Percentiles rank a stretch among this genome's conserved stretches.
phyloP scores from a whole-genome alignment of 371 early-diverging fungal species.

The Actinomortierella wolfii region DNA sequence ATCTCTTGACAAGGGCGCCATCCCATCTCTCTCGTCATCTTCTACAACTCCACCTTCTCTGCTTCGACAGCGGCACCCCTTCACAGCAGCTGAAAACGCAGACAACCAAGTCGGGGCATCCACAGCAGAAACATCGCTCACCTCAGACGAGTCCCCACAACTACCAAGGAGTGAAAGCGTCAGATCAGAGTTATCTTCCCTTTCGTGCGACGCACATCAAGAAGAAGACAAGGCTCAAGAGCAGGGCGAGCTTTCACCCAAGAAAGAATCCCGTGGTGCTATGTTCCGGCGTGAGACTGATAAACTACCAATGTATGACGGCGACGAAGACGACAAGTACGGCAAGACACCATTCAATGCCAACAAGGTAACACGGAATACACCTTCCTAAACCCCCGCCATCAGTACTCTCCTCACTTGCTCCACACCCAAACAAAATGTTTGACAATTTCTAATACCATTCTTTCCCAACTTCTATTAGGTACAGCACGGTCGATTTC shows the following conservation, averaged over 20 bases:
- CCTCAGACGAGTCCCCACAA: not conserved
- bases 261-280: too few species aligned
- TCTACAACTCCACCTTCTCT: not conserved
- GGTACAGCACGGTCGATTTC: conserved; percentile 4
- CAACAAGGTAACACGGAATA: conserved; percentile 7
- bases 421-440: not conserved
- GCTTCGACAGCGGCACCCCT: not conserved
- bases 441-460: not conserved
- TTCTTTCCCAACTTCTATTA: not conserved
- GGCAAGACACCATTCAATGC: conserved; percentile 19
- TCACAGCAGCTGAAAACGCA: not conserved
- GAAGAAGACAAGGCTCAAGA: conserved; percentile 1
- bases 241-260: conserved; percentile 12
- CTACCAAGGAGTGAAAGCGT: not conserved
- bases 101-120: too few species aligned
- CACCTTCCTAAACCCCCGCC: too few species aligned
- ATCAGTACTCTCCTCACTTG: too few species aligned
- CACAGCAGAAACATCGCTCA: not conserved
- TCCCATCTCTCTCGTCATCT: not conserved
- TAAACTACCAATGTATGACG: too few species aligned
- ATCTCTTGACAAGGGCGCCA: not conserved
- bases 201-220: conserved; percentile 9
- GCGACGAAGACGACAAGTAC: conserved; percentile 39
- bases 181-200: not conserved
- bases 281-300: too few species aligned